Percentiles rank a stretch among this genome's conserved stretches.
Conservation (phyloP, 345 rosid species). For the Boechera retrofracta region DNA sequence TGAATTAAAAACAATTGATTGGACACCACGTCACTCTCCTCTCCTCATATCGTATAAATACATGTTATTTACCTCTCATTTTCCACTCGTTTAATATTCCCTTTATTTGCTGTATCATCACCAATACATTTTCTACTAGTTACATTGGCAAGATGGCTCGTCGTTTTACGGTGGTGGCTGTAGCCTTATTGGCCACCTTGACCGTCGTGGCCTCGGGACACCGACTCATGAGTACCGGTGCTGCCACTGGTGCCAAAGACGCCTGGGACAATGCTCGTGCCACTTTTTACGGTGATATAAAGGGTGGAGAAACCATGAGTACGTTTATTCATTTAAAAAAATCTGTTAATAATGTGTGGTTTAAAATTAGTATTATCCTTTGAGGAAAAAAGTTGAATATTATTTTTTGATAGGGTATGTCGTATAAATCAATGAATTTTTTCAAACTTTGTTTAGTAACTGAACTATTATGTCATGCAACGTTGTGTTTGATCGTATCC, state of each 20-base stretch:
- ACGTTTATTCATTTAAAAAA: background rate
- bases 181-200: constrained; percentile 10
- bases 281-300: constrained; percentile 31
- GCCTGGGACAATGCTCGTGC: constrained; percentile 33
- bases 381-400: too few relatives aligned
- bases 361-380: background rate
- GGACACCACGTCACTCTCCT: background rate
- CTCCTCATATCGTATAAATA: background rate
- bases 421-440: background rate
- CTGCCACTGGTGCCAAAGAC: background rate
- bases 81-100: background rate
- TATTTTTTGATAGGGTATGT: too few relatives aligned
- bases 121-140: constrained; percentile 1
- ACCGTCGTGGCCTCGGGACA: background rate
- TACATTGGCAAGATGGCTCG: constrained; percentile 13
- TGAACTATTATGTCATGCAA: background rate
- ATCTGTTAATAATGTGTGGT: background rate
- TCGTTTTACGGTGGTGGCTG: background rate
- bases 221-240: background rate
- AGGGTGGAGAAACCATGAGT: constrained; percentile 38
- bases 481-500: background rate
- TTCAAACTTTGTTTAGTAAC: too few relatives aligned
- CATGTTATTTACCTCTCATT: background rate
- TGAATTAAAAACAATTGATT: background rate
- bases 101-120: background rate